These are phyloP conservation scores for Sporothrix euskadiensis DNA, from an alignment of 2,329 filamentous ascomycete species.

Conservation along the genomic window DNA sequence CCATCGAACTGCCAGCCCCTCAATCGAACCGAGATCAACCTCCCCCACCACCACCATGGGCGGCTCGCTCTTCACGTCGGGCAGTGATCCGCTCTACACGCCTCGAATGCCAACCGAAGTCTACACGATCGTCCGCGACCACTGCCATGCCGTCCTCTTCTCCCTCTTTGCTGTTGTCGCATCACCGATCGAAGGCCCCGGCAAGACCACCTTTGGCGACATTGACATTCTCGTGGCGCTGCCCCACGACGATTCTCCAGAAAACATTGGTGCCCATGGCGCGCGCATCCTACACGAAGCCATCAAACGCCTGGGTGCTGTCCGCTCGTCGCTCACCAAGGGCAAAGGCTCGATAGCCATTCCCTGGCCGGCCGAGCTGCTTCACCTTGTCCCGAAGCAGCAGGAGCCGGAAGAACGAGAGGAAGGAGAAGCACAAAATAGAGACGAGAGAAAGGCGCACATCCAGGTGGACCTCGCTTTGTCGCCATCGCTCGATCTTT, in stretches of 20 bases:
- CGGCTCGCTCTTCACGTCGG: conserved; percentile 58
- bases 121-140: conserved; percentile 55
- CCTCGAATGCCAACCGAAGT: conserved; percentile 64
- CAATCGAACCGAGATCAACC: too few species aligned
- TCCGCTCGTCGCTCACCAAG: conserved; percentile 35
- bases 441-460: conserved; percentile 36
- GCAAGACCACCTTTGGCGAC: conserved; percentile 68
- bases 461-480: conserved; percentile 71
- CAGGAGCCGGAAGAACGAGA: not conserved
- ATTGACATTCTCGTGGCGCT: conserved; percentile 66
- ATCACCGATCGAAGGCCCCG: conserved; percentile 67
- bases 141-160: conserved; percentile 50
- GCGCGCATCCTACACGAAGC: conserved; percentile 19
- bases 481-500: conserved; percentile 45
- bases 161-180: conserved; percentile 57
- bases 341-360: conserved; percentile 54
- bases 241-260: not conserved
- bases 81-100: conserved; percentile 52
- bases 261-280: not conserved
- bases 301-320: conserved; percentile 47
- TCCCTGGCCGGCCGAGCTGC: conserved; percentile 48
- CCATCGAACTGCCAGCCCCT: too few species aligned
- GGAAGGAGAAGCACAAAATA: not conserved
- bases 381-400: not conserved
- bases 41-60: conserved; percentile 56